Evolutionary conservation across 352 stramenopile species (phyloP), one percentile per base, ranked within the genome.

Genomic region (Globisporangium radiosum): DNA sequence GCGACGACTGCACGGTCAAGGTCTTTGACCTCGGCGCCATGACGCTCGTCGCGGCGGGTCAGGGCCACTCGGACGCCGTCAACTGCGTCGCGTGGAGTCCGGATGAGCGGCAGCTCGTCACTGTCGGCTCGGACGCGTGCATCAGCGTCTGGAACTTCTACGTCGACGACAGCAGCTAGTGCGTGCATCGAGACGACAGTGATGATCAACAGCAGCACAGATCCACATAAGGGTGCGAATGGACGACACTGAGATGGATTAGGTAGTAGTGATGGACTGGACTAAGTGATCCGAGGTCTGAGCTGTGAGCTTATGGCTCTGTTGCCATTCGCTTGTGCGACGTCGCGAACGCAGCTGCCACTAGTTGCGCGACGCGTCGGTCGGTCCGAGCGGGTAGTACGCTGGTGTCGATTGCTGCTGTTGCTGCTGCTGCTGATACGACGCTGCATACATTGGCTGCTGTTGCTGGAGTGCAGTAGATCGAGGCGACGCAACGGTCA

Each of bases 131-230:
- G 7, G 92, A 98, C 64, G 86, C 84, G 56, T 97, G 90, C 59
- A 74, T 97, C 54, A 93, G 84, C 57, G 68, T 97, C 43, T 97
- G 89, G 88, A 97, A 97, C 61, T 94, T 97, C 57, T 98, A 81
- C 62, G 53, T 65, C 17, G 70, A 78, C 9, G 60, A 73, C 51
- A 15, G 36, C 25, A 33, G 25, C 25, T 33, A 33, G 25, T 33
- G 25, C 25, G 25, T 33, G 25, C 25, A 33, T 33, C 25, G 25
- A 33, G 25, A 33, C 2, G 25, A 33, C 2, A 33, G 25, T 33
- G 25, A 33, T 33, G 25, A 2, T 33, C 25, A 33, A 33, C 25
- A 33, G 25, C 25, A 33, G 25, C 25, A 33, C 25, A 33, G 25
- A 33, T 33, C 1, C 25, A 33, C 25, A 33, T 33, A 33, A 33